phyloP scores from a whole-genome alignment of 805 yeast genomes.

The Saturnispora sanitii region DNA sequence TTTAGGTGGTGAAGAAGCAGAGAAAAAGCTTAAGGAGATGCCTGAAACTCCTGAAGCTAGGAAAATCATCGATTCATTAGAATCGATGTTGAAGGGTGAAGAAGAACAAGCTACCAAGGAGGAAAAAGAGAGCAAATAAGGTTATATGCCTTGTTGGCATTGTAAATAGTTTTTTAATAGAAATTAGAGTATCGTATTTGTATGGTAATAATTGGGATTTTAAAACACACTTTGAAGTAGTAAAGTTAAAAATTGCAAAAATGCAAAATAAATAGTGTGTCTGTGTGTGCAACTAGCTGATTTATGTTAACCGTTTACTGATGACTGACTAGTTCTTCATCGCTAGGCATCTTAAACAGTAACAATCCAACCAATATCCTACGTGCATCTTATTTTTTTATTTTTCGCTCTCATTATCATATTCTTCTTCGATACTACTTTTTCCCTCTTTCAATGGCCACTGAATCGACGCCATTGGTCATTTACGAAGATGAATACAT shows the following conservation, averaged over 20 bases:
- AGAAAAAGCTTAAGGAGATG: constrained; percentile 33
- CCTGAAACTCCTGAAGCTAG: constrained; percentile 54
- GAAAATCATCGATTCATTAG: constrained; percentile 38
- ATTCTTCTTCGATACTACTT: background rate
- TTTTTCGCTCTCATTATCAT: background rate
- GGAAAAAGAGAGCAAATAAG: constrained; percentile 4
- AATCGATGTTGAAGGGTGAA: constrained; percentile 12
- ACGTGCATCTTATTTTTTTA: background rate
- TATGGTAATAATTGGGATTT: too few species aligned
- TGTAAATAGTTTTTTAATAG: background rate
- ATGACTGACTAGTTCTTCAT: too few species aligned
- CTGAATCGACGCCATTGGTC: constrained; percentile 11
- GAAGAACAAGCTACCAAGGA: constrained; percentile 3
- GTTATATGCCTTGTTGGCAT: background rate
- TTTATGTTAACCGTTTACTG: too few species aligned
- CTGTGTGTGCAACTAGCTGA: too few species aligned
- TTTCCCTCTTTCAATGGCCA: background rate
- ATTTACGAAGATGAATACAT: constrained; percentile 10
- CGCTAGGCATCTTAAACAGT: too few species aligned
- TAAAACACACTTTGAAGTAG: too few species aligned
- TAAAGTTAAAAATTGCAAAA: too few species aligned
- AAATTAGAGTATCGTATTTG: too few species aligned
- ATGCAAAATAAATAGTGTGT: too few species aligned
- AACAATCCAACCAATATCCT: too few species aligned
- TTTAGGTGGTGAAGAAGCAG: constrained; percentile 61